Percentiles rank a stretch among this genome's conserved stretches.
Evolutionary conservation across 73 alveolate genomes (phyloP).

Genomic region (Stentor roeselii): DNA sequence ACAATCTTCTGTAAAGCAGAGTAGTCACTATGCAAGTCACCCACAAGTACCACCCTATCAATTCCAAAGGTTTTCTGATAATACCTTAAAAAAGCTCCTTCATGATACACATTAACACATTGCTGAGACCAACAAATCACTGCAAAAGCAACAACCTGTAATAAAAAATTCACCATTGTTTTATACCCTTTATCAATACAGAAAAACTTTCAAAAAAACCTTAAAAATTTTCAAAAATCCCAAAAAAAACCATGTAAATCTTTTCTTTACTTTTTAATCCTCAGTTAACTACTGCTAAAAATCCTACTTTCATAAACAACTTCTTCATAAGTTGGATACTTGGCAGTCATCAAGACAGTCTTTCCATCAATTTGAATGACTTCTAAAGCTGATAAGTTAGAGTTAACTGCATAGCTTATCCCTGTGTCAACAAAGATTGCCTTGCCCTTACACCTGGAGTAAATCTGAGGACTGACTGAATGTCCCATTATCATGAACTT

Average conservation of each 20-base stretch:
- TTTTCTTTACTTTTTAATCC: too few species aligned
- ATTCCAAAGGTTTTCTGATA: too few species aligned
- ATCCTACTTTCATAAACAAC: neutral
- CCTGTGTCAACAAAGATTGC: conserved; percentile 1
- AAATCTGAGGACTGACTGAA: neutral
- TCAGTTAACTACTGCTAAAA: too few species aligned
- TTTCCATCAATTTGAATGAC: neutral
- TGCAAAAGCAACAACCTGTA: too few species aligned
- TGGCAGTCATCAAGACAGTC: neutral
- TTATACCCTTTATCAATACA: too few species aligned
- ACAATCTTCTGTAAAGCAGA: neutral
- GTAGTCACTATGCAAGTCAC: neutral
- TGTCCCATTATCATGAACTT: neutral
- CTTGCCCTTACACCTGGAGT: neutral
- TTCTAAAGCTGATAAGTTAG: neutral
- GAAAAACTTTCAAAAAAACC: too few species aligned
- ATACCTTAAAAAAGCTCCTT: too few species aligned
- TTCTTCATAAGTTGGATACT: neutral
- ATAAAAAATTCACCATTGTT: too few species aligned
- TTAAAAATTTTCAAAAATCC: too few species aligned
- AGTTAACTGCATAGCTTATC: neutral
- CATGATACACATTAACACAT: too few species aligned
- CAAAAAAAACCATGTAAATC: too few species aligned
- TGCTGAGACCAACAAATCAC: too few species aligned
- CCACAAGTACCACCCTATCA: neutral